phyloP scores from a whole-genome alignment of 192 early-diverging fungal species.

The Entrophospora sp. region DNA sequence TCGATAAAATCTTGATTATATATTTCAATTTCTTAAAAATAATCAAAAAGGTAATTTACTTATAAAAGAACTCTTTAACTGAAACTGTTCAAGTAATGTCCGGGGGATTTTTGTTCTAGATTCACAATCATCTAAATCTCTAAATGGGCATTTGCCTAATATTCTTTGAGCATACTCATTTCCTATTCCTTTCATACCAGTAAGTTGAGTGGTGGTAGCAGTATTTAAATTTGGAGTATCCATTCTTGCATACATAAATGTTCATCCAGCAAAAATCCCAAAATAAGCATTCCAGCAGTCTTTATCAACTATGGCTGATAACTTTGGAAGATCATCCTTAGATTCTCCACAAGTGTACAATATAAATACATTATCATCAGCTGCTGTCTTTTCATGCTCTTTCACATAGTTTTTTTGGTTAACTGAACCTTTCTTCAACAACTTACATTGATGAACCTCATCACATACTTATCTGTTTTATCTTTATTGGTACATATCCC shows the following conservation, averaged over 20 bases:
- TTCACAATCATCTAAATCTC: no score
- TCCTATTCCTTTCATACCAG: background rate
- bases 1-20: no score
- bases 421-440: conserved; percentile 5
- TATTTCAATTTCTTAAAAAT: no score
- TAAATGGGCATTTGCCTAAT: no score
- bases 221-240: conserved; percentile 20
- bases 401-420: conserved; percentile 4
- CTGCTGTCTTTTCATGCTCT: conserved; percentile 21
- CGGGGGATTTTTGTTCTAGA: no score
- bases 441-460: conserved; percentile 29
- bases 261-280: conserved; percentile 25
- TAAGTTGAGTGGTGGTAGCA: conserved; percentile 8
- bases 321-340: conserved; percentile 19
- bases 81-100: no score
- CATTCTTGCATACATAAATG: conserved; percentile 16
- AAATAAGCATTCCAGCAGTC: conserved; percentile 22
- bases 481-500: background rate
- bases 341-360: conserved; percentile 15
- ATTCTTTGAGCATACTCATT: no score
- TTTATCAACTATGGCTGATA: conserved; percentile 28
- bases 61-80: no score
- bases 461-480: background rate
- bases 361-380: conserved; percentile 24
- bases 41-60: no score